Conservation (phyloP, 768 basidiomycete species). For the Rossbeevera mucosa region DNA sequence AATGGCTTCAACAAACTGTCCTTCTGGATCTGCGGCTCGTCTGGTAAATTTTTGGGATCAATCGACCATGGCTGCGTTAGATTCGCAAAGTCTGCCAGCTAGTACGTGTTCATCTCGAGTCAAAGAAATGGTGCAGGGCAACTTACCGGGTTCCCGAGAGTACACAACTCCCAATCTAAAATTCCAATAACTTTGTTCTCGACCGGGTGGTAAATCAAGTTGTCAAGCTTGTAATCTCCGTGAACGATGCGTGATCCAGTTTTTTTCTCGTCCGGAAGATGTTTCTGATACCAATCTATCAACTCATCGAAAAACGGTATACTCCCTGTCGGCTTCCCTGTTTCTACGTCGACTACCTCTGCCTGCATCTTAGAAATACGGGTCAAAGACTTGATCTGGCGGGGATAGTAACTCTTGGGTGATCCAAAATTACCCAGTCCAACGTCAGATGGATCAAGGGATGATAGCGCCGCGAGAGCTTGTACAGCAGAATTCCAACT, state of each 20-base stretch:
- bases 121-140: background rate
- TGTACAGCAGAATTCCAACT: constrained; percentile 79
- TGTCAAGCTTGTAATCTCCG: constrained; percentile 98
- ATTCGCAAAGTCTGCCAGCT: constrained; percentile 89
- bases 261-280: constrained; percentile 74
- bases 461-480: constrained; percentile 64
- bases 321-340: constrained; percentile 52
- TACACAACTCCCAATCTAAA: constrained; percentile 96
- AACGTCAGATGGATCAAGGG: constrained; percentile 57
- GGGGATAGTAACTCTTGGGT: constrained; percentile 78
- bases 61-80: constrained; percentile 81
- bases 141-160: constrained; percentile 83
- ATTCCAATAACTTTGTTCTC: constrained; percentile 93
- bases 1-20: constrained; percentile 46
- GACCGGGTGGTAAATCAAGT: constrained; percentile 89
- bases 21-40: constrained; percentile 12
- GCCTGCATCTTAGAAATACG: constrained; percentile 81
- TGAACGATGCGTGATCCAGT: constrained; percentile 86
- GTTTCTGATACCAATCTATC: constrained; percentile 67
- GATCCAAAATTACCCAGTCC: constrained; percentile 73
- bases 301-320: constrained; percentile 76
- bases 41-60: constrained; percentile 39
- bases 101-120: background rate
- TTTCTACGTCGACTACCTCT: constrained; percentile 59
- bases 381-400: constrained; percentile 88